Base-by-base conservation (phyloP, 768 basidiomycete genomes). In the Daedaleopsis nitida region DNA sequence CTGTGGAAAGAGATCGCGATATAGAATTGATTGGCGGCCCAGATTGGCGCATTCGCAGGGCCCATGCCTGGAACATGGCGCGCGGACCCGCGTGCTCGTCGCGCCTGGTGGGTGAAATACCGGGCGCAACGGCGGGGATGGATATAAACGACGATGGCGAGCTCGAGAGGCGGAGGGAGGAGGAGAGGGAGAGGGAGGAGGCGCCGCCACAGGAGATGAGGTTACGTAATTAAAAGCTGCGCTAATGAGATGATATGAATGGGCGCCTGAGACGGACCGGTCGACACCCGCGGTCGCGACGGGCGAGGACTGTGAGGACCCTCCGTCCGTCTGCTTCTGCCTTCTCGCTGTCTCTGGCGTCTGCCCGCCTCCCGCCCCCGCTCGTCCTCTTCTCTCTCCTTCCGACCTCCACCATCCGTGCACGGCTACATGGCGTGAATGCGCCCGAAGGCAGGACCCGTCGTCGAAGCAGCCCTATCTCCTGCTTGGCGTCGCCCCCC, bases 191-290 rank as follows among this genome's bases (percentile, higher is more conserved):
- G 39, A 11, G 10, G 4, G 3, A 3, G 10, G 11, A 42, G 11
- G 5, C 2, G 17, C 39, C 11, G 17, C 13, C 13, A 42, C 39
- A 11, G 39, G 27, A 3, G 43, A 21, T 17, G 12, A 19, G 55
- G 12, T 62, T 62, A 58, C 61, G 58, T 63, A 58, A 24, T 49
- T 54, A 52, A 63, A n/a, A n/a, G n/a, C n/a, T n/a, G n/a, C n/a
- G n/a, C n/a, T n/a, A n/a, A 55, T 50, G 57, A 10, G 5, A n/a
- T 59, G 62, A 64, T 64, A 59, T 39, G 62, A 50, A 21, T 16
- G 54, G 54, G 62, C 58, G 62, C 55, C 50, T 59, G 42, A 14
- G 38, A 51, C 53, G 49, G 32, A 39, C 58, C 57, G 49, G 62
- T 59, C 58, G 54, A 59, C 58, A 57, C 59, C 62, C 62, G 62